Conservation (phyloP, 2,329 filamentous ascomycete genomes). For the Diaporthe capsici region DNA sequence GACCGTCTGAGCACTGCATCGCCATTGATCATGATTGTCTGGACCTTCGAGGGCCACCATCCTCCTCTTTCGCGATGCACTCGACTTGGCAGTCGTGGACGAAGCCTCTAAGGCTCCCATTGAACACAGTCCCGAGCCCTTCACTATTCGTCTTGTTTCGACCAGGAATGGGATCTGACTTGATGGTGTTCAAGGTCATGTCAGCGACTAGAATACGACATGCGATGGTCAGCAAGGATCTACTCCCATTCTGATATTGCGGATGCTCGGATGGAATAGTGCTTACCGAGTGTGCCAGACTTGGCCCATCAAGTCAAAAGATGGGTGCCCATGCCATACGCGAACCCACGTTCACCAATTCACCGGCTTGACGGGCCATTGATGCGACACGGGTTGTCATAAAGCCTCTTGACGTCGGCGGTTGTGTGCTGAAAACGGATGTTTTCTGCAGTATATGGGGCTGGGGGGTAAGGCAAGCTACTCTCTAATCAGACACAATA, state of each 20-base stretch:
- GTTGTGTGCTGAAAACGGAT: background rate
- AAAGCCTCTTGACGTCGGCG: background rate
- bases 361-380: background rate
- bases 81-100: background rate
- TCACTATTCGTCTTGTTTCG: background rate
- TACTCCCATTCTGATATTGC: background rate
- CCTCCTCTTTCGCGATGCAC: background rate
- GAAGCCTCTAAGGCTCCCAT: too few species aligned
- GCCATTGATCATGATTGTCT: too few species aligned
- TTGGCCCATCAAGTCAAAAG: background rate
- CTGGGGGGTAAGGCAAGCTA: slow-evolving; percentile 10
- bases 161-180: background rate
- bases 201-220: slow-evolving; percentile 2
- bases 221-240: slow-evolving; percentile 23
- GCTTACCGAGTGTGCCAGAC: slow-evolving; percentile 4
- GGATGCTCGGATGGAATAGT: slow-evolving; percentile 10
- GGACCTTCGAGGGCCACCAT: background rate
- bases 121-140: background rate
- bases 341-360: background rate
- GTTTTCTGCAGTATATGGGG: background rate
- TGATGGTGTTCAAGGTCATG: background rate
- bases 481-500: background rate
- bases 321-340: background rate
- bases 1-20: background rate
- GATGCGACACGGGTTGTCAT: background rate